A percentile compares a stretch with the other conserved stretches of the same genome.
phyloP scores from a whole-genome alignment of 495 filamentous ascomycete genomes.

The Neurospora sp. region DNA sequence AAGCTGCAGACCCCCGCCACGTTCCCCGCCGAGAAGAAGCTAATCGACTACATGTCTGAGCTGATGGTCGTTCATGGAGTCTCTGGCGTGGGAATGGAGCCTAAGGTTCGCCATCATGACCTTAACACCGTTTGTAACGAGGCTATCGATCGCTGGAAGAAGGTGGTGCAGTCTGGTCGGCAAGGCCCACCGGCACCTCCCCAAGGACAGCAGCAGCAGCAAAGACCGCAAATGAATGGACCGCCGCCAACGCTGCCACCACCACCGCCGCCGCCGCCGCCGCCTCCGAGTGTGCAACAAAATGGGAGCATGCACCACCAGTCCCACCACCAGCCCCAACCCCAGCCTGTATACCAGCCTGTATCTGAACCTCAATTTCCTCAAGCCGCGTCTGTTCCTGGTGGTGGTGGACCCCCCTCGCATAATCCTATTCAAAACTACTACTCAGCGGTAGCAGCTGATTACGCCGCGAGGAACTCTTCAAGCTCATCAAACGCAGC shows the following conservation, averaged over 20 bases:
- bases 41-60: constrained; percentile 27
- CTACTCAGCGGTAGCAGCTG: background rate
- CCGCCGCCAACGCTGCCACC: background rate
- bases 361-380: background rate
- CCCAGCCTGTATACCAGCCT: background rate
- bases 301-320: background rate
- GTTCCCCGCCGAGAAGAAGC: constrained; percentile 42
- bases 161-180: constrained; percentile 15
- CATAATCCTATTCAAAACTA: background rate
- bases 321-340: background rate
- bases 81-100: constrained; percentile 26
- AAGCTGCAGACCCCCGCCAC: constrained; percentile 53
- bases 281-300: background rate
- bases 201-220: background rate
- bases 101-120: constrained; percentile 29
- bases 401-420: background rate
- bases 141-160: constrained; percentile 44
- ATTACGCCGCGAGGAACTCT: background rate
- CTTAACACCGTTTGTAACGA: constrained; percentile 35
- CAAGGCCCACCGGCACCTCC: background rate
- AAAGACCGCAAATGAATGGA: background rate
- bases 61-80: constrained; percentile 13
- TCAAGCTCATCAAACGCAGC: background rate
- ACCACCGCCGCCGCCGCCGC: background rate
- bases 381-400: background rate